Evolutionary conservation across 2,329 filamentous ascomycete species (phyloP).

Genomic region (Exophiala mesophila): DNA sequence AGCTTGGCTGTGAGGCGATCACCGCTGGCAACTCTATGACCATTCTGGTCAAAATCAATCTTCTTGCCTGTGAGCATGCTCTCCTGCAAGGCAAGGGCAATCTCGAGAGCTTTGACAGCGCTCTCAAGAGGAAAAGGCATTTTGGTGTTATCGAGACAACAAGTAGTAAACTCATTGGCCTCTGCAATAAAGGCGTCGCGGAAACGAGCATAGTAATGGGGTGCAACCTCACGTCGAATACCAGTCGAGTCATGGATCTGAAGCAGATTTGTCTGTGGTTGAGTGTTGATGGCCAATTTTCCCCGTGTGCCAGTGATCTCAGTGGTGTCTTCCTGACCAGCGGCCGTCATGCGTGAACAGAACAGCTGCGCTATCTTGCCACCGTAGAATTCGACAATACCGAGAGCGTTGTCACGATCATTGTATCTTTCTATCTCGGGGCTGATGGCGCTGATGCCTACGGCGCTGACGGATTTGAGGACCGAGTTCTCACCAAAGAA

Average conservation of each 20-base stretch:
- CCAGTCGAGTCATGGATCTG: slow-evolving; percentile 51
- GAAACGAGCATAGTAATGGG: slow-evolving; percentile 60
- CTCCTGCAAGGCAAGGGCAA: slow-evolving; percentile 58
- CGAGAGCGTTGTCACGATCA: slow-evolving; percentile 60
- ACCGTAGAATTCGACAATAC: slow-evolving; percentile 61
- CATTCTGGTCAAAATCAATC: slow-evolving; percentile 55
- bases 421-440: slow-evolving; percentile 54
- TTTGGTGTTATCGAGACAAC: slow-evolving; percentile 51
- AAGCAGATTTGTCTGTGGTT: slow-evolving; percentile 53
- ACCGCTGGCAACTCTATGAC: slow-evolving; percentile 34
- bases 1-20: too few relatives aligned
- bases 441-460: slow-evolving; percentile 56
- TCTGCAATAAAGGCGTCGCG: slow-evolving; percentile 60
- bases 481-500: slow-evolving; percentile 54
- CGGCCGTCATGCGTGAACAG: slow-evolving; percentile 61
- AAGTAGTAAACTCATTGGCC: slow-evolving; percentile 58
- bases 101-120: slow-evolving; percentile 54
- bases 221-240: slow-evolving; percentile 56
- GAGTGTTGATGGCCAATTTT: slow-evolving; percentile 57
- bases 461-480: slow-evolving; percentile 53
- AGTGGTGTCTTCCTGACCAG: slow-evolving; percentile 60
- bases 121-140: slow-evolving; percentile 54
- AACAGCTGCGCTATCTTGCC: slow-evolving; percentile 63
- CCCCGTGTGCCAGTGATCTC: slow-evolving; percentile 64
- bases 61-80: slow-evolving; percentile 51